These are phyloP conservation scores for Ophiocordyceps robertsii DNA, from an alignment of 2,329 filamentous ascomycete species.

Conservation along the genomic window DNA sequence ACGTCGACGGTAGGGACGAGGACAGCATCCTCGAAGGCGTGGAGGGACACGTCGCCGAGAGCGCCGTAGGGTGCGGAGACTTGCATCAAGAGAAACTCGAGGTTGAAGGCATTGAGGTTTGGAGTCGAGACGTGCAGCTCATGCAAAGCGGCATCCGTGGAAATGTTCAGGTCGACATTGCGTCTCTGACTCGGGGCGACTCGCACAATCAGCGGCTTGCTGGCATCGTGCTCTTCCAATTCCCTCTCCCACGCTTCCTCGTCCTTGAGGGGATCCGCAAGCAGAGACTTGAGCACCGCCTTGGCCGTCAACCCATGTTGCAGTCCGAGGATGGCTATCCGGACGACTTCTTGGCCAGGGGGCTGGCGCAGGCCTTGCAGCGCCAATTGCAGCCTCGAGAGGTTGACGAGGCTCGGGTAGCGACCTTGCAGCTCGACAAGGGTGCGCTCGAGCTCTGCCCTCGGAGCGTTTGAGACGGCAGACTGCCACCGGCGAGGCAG, in stretches of 20 bases:
- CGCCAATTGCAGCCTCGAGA: constrained; percentile 60
- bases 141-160: constrained; percentile 27
- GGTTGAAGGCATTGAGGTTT: constrained; percentile 41
- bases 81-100: constrained; percentile 51
- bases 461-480: constrained; percentile 17
- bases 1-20: constrained; percentile 68
- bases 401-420: constrained; percentile 48
- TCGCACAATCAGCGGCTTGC: constrained; percentile 49
- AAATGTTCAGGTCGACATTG: constrained; percentile 13
- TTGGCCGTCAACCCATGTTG: constrained; percentile 36
- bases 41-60: constrained; percentile 19
- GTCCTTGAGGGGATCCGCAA: constrained; percentile 55
- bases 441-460: constrained; percentile 42
- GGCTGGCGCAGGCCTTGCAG: constrained; percentile 47
- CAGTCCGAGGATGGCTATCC: constrained; percentile 43
- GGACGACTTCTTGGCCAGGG: constrained; percentile 41
- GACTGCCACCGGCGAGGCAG: constrained; percentile 15
- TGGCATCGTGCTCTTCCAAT: constrained; percentile 35
- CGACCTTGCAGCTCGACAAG: constrained; percentile 47
- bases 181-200: constrained; percentile 23
- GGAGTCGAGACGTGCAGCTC: constrained; percentile 53
- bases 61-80: constrained; percentile 24
- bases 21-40: constrained; percentile 46
- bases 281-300: constrained; percentile 52
- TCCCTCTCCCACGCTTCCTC: constrained; percentile 55